phyloP scores from a whole-genome alignment of 345 rosid species.

The Heritiera fomes region DNA sequence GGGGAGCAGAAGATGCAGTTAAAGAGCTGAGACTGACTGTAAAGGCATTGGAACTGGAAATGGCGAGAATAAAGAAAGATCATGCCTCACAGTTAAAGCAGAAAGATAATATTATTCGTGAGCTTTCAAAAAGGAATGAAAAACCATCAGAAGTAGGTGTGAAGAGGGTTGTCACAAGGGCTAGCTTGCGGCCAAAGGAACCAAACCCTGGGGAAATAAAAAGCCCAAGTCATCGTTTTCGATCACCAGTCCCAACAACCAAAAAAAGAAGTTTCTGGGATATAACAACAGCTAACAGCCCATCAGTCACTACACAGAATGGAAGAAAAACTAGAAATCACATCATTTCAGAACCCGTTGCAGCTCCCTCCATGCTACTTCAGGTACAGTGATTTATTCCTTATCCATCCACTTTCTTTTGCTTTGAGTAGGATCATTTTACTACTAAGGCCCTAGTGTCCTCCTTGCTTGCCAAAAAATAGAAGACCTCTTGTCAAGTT shows the following conservation, averaged over 20 bases:
- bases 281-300: slow-evolving; percentile 70
- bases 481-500: neutral
- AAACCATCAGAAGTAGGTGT: slow-evolving; percentile 40
- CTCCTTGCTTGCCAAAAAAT: neutral
- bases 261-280: slow-evolving; percentile 95
- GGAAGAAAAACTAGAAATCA: slow-evolving; percentile 84
- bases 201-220: slow-evolving; percentile 51
- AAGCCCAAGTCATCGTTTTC: slow-evolving; percentile 79
- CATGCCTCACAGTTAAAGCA: slow-evolving; percentile 68
- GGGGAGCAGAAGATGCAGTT: slow-evolving; percentile 50
- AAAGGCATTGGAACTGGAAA: slow-evolving; percentile 67
- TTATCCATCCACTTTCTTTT: neutral
- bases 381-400: slow-evolving; percentile 50
- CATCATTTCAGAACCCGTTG: slow-evolving; percentile 45
- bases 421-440: neutral
- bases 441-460: neutral
- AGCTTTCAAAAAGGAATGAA: slow-evolving; percentile 52
- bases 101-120: slow-evolving; percentile 64
- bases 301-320: slow-evolving; percentile 49
- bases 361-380: slow-evolving; percentile 86
- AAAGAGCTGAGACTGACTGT: slow-evolving; percentile 65
- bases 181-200: slow-evolving; percentile 66
- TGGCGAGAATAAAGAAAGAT: slow-evolving; percentile 78
- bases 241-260: slow-evolving; percentile 68
- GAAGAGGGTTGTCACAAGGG: slow-evolving; percentile 57